A percentile compares a stretch with the other conserved stretches of the same genome.
phyloP scores from a whole-genome alignment of 148 eudicot genomes.

The Vaccinium darrowii region DNA sequence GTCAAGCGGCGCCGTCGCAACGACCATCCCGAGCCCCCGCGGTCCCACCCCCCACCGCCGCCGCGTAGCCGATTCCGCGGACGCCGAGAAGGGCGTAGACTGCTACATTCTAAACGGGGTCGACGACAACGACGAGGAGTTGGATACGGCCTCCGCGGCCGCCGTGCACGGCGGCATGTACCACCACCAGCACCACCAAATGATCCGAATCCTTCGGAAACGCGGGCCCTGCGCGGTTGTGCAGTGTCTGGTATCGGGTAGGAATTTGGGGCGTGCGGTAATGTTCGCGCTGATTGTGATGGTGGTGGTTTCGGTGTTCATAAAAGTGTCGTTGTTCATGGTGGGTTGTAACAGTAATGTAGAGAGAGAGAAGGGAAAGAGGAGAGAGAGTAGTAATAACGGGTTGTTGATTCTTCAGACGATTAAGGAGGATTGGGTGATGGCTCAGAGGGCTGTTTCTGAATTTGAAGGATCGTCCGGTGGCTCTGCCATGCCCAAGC shows the following conservation, averaged over 20 bases:
- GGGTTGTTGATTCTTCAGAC: neutral
- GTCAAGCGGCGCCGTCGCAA: conserved; percentile 36
- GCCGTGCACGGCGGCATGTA: neutral
- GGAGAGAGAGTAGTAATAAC: neutral
- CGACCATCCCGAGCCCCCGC: conserved; percentile 14
- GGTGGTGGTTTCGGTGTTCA: conserved; percentile 32
- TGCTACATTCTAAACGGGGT: neutral
- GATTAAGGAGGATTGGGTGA: neutral
- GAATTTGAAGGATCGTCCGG: neutral
- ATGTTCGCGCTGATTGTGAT: conserved; percentile 26
- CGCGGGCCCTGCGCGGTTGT: neutral
- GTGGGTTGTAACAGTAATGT: conserved; percentile 7
- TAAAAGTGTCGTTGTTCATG: conserved; percentile 21
- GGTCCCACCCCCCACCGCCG: conserved; percentile 38
- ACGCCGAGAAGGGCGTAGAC: conserved; percentile 1
- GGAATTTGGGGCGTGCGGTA: conserved; percentile 26
- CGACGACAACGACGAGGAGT: neutral
- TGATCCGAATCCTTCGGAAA: conserved; percentile 14
- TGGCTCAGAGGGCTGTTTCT: conserved; percentile 7
- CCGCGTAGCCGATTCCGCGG: conserved; percentile 24
- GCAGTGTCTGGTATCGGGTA: conserved; percentile 12
- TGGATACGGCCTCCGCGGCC: neutral
- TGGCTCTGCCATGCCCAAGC: conserved; percentile 10
- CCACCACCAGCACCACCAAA: conserved; percentile 12
- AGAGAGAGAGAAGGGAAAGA: neutral